Evolutionary conservation across 495 filamentous ascomycete species (phyloP), one percentile per base, ranked within the genome.

Genomic region (Neurospora sublineolata): DNA sequence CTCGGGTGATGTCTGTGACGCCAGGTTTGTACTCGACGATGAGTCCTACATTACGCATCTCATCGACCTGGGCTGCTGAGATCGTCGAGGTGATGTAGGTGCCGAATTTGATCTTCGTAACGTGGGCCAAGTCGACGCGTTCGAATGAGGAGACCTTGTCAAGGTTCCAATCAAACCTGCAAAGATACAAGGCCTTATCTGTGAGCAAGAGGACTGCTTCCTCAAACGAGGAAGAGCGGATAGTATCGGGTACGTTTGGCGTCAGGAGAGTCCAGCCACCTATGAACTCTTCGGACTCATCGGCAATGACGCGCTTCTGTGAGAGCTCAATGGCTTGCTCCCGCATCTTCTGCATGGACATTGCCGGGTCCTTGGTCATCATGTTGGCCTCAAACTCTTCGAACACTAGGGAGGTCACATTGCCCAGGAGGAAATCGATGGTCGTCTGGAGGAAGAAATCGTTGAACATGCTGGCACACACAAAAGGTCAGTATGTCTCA

Each of bases 371-470:
- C 30, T 89, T 89, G 68, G 87, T 91, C 85, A 93, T 94, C 84
- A 99, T 89, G 74, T 91, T 90, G 3, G 90, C 87, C 77, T 97
- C 92, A 75, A 97, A 99, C 69, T 99, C 95, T 68, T 91, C 89
- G 74, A 97, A 97, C 7, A 97, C 91, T 18, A 87, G 84, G 2
- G 87, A 87, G 0, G 91, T 91, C 20, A 95, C 93, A 73, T 94
- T 94, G 33, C 95, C 95, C 0, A 97, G 86, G n/a, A 97, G 85
- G 75, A 92, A 97, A 80, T 99, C 95, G 74, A 97, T 97, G 58
- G 91, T 91, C 1, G 93, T 91, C 79, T 99, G 95, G 11, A 93
- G 92, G 79, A 97, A 97, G 79, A 94, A 97, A 80, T 99, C 95
- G 76, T 94, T 94, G 74, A 99, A 92, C 76, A 97, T 93, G 75